Evolutionary conservation across 495 filamentous ascomycete species (phyloP), one percentile per base, ranked within the genome.

Genomic region (Xeromyces bisporus): DNA sequence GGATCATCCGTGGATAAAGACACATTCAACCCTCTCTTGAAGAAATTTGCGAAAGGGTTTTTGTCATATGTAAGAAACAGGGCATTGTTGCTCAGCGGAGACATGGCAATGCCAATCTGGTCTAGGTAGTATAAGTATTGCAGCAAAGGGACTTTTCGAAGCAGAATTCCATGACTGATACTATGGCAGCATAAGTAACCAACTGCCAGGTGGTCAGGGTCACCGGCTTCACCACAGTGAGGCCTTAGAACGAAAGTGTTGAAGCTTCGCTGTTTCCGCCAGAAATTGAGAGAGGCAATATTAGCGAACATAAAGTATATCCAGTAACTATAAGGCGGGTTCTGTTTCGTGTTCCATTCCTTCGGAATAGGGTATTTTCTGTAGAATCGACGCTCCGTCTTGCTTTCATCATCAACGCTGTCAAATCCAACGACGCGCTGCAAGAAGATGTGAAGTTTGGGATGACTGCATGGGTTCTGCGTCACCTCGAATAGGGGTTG

Each of bases 311-410:
- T 71, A 47, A 93, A 86, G 57, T 96, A 97, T 40, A 97, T 75
- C 89, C 89, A 97, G 55, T 97, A 96, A 49, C 76, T 94, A 56
- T 97, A 97, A 1, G 91, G 89, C 15, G 89, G 91, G 49, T 97
- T 96, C 46, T 96, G 83, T 44, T 77, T 84, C 11, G 80, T 77
- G 37, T 75, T 69, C 89, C 89, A 97, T 32, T 74, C 69, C 28
- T 68, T 77, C 2, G 89, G 86, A 5, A 87, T 73, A 4, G 91
- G 91, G 33, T 91, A 97, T 49, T 97, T 97, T 38, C 72, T 76
- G 51, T 83, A 93, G 9, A 93, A 64, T 15, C 89, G 74, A 10
- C 87, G 76, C 50, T 97, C 89, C 7, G 78, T 64, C 57, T 97
- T 97, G 62, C 86, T 94, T 55, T 97, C 89, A 43, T 97, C 89